Evolutionary conservation across 1,284 basidiomycete genomes (phyloP).

Genomic region (Boletus sp.): DNA sequence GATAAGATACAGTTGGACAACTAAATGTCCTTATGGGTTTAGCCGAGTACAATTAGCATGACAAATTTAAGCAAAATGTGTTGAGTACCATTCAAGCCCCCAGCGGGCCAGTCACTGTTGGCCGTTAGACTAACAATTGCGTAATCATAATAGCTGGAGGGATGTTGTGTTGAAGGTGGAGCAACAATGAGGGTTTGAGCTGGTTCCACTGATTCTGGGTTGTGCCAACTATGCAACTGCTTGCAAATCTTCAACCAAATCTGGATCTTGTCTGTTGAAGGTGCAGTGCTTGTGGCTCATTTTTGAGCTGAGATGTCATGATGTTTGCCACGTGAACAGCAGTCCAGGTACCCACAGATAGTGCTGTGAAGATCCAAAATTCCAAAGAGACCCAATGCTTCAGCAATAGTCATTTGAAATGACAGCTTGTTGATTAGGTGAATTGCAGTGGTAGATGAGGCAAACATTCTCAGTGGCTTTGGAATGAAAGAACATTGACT

Average conservation of each 20-base stretch:
- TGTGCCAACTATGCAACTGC: neutral
- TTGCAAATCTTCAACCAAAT: neutral
- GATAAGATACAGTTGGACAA: neutral
- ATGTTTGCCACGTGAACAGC: neutral
- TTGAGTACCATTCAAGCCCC: neutral
- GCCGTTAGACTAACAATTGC: neutral
- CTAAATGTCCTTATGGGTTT: neutral
- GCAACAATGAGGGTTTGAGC: neutral
- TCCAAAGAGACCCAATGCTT: neutral
- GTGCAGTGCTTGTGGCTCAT: neutral
- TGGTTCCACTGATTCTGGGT: neutral
- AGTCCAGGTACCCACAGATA: neutral
- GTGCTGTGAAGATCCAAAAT: neutral
- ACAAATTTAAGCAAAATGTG: no score
- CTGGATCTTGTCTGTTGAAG: neutral
- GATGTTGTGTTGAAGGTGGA: neutral
- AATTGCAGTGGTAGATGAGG: neutral
- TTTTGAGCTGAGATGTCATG: neutral
- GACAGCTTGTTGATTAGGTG: neutral
- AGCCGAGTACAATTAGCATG: no score
- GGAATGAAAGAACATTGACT: neutral
- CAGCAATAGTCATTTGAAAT: neutral
- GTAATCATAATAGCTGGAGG: neutral
- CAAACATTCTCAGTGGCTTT: neutral
- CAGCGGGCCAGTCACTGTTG: neutral